Conservation (phyloP, 805 yeast genomes). For the Zygosaccharomyces pseudorouxii region DNA sequence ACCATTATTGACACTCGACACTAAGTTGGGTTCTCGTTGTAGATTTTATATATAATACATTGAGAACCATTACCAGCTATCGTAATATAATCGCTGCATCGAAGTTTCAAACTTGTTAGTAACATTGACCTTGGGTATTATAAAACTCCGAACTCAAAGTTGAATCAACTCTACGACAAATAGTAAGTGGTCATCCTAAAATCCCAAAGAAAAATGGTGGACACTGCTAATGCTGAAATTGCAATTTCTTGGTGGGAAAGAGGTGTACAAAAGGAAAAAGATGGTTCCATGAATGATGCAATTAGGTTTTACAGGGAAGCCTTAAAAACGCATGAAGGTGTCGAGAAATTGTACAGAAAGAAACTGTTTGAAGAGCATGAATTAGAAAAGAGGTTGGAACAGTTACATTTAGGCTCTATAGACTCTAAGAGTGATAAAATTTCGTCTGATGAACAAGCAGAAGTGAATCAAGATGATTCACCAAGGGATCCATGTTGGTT, state of each 20-base stretch:
- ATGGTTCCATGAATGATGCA: conserved; percentile 80
- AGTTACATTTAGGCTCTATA: conserved; percentile 11
- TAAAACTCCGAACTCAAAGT: not conserved
- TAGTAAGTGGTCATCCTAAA: not conserved
- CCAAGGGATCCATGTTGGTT: conserved; percentile 38
- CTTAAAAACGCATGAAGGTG: conserved; percentile 47
- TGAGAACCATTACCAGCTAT: not conserved
- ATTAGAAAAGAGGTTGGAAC: conserved; percentile 23
- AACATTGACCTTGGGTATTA: not conserved
- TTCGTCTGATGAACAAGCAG: conserved; percentile 9
- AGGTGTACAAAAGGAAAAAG: conserved; percentile 66
- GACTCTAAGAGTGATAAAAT: conserved; percentile 3
- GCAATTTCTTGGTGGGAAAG: conserved; percentile 65
- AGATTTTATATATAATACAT: not conserved
- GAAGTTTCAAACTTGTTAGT: conserved; percentile 9
- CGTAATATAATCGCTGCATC: conserved; percentile 3
- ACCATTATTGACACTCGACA: not conserved
- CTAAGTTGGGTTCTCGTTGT: not conserved
- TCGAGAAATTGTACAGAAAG: conserved; percentile 65
- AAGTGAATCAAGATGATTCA: conserved; percentile 17
- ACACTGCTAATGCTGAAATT: conserved; percentile 9
- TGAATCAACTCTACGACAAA: conserved; percentile 10
- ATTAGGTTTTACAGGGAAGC: conserved; percentile 69
- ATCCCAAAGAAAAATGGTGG: not conserved
- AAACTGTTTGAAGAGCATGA: conserved; percentile 44